phyloP scores from a whole-genome alignment of 2,329 filamentous ascomycete genomes.

The Alternaria ventricosa region DNA sequence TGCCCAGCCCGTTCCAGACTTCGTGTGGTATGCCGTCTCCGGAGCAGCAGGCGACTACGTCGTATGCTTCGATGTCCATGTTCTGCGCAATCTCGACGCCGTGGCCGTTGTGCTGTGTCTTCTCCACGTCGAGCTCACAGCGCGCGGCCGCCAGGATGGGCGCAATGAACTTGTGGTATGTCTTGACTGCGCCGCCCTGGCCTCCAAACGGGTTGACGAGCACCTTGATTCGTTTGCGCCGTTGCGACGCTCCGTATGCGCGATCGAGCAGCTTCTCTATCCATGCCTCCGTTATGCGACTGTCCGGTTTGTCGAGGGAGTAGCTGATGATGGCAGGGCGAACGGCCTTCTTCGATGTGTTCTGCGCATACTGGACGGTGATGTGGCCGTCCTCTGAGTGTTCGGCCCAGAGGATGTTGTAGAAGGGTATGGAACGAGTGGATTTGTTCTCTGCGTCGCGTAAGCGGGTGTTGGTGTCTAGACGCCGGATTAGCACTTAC shows the following conservation, averaged over 20 bases:
- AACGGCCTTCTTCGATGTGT: constrained; percentile 63
- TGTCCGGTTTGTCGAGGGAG: constrained; percentile 60
- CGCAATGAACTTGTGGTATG: constrained; percentile 76
- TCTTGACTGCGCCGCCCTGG: constrained; percentile 74
- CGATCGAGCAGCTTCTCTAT: constrained; percentile 67
- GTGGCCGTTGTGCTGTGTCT: constrained; percentile 75
- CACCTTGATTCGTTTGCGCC: constrained; percentile 80
- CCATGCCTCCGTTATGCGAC: constrained; percentile 65
- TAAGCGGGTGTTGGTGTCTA: constrained; percentile 9
- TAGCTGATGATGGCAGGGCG: constrained; percentile 68
- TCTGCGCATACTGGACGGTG: constrained; percentile 74
- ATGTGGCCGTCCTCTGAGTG: constrained; percentile 64
- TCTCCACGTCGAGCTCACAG: constrained; percentile 76
- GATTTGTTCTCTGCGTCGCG: constrained; percentile 52
- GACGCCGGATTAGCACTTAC: constrained; percentile 41
- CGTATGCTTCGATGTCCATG: constrained; percentile 79
- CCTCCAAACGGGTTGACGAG: constrained; percentile 92
- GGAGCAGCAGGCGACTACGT: constrained; percentile 87
- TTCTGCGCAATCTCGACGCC: constrained; percentile 77
- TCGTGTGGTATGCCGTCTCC: constrained; percentile 93
- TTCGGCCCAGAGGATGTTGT: constrained; percentile 85
- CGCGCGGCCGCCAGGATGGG: constrained; percentile 83
- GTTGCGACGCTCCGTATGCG: constrained; percentile 73
- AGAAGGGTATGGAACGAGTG: constrained; percentile 72
- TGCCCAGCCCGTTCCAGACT: constrained; percentile 90